phyloP scores from a whole-genome alignment of 2,329 filamentous ascomycete species.

The Diaporthe ilicicola region DNA sequence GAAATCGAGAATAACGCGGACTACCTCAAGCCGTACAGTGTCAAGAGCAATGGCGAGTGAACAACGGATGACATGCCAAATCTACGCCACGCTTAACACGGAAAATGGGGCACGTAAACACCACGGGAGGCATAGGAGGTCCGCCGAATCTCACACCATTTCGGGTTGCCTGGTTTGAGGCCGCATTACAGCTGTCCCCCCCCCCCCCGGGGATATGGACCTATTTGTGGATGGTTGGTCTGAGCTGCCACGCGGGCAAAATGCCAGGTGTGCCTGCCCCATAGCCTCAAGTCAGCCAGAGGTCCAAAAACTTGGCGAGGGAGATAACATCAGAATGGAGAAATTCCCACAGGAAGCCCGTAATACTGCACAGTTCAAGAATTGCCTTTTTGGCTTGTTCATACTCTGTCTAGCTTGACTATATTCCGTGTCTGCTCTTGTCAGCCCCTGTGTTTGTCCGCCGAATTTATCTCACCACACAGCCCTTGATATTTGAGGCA shows the following conservation, averaged over 20 bases:
- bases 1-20: constrained; percentile 85
- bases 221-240: not conserved
- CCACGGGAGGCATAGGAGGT: not conserved
- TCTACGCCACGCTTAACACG: not conserved
- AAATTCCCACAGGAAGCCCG: not conserved
- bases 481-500: not conserved
- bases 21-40: constrained; percentile 80
- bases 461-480: not conserved
- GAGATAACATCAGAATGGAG: not conserved
- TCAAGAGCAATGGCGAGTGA: constrained; percentile 52
- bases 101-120: not conserved
- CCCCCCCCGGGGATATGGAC: not conserved
- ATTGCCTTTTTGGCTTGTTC: not conserved
- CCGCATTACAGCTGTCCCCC: not conserved
- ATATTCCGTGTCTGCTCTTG: not conserved
- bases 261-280: not conserved
- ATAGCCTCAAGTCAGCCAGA: not conserved
- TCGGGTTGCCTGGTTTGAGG: not conserved
- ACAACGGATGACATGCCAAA: not conserved
- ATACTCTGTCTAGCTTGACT: not conserved
- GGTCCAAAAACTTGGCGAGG: not conserved
- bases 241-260: not conserved
- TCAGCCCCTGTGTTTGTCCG: not conserved
- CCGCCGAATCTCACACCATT: not conserved
- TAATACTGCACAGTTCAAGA: not conserved